Evolutionary conservation across 148 eudicot species (phyloP).

Genomic region (Spergularia marina): DNA sequence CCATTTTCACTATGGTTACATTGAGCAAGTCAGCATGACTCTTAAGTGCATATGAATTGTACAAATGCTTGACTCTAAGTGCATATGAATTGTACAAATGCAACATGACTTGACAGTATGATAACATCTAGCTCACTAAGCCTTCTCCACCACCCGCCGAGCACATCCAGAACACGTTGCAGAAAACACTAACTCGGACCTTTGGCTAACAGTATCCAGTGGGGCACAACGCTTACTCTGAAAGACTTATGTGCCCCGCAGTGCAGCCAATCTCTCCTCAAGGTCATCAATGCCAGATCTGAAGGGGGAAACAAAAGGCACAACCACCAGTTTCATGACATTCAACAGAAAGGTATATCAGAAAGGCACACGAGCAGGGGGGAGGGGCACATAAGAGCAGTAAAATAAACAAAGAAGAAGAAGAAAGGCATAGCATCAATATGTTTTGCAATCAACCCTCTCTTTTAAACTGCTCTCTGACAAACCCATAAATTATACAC

Average conservation of each 20-base stretch:
- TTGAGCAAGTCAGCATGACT: too few relatives aligned
- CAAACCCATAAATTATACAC: too few relatives aligned
- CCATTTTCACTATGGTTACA: too few relatives aligned
- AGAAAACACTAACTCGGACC: slow-evolving; percentile 3
- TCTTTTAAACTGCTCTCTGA: too few relatives aligned
- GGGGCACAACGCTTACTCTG: neutral
- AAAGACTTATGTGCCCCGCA: slow-evolving; percentile 54
- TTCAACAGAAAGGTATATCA: neutral
- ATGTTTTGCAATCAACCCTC: too few relatives aligned
- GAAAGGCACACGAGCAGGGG: neutral
- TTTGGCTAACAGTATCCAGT: neutral
- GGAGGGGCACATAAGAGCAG: too few relatives aligned
- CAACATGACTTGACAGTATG: neutral
- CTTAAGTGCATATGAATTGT: too few relatives aligned
- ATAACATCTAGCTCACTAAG: neutral
- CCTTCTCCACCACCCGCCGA: neutral
- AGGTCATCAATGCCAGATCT: slow-evolving; percentile 81
- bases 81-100: slow-evolving; percentile 18
- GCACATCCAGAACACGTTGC: neutral
- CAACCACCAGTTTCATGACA: neutral
- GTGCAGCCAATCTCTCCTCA: slow-evolving; percentile 92
- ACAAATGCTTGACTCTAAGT: too few relatives aligned
- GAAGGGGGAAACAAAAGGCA: slow-evolving; percentile 14
- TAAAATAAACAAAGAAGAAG: too few relatives aligned
- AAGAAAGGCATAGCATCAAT: too few relatives aligned